These are phyloP conservation scores for Crithidia sp. DNA, from an alignment of 208 protist species.

Conservation along the genomic window DNA sequence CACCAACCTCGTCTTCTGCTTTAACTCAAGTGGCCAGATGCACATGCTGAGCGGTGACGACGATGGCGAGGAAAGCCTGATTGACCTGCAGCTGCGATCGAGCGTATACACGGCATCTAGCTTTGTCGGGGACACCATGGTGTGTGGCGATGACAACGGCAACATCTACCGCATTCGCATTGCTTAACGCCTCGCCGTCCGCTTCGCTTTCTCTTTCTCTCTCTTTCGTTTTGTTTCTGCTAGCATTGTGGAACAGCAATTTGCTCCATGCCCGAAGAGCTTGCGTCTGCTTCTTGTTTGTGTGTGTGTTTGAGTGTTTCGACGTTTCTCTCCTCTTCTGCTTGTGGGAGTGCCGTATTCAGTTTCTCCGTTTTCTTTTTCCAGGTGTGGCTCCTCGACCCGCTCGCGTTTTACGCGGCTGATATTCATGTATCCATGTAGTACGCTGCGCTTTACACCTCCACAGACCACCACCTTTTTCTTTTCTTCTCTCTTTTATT, in stretches of 20 bases:
- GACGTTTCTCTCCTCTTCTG: too few relatives aligned
- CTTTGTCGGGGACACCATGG: constrained; percentile 37
- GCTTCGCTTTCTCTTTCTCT: constrained; percentile 7
- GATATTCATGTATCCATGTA: too few relatives aligned
- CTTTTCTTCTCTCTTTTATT: not conserved
- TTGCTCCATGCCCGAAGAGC: not conserved
- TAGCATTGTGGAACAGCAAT: not conserved
- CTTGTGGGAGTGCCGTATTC: too few relatives aligned
- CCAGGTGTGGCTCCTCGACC: too few relatives aligned
- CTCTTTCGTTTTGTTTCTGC: not conserved
- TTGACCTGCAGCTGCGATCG: constrained; percentile 50
- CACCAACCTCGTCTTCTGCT: constrained; percentile 45
- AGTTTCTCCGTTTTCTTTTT: too few relatives aligned
- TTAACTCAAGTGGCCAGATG: constrained; percentile 41
- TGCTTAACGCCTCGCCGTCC: constrained; percentile 11
- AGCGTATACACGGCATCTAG: constrained; percentile 43
- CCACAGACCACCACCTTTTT: too few relatives aligned
- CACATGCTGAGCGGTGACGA: constrained; percentile 42
- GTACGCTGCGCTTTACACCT: too few relatives aligned
- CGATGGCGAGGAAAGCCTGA: constrained; percentile 30
- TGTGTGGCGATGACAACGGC: constrained; percentile 67
- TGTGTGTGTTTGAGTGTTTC: too few relatives aligned
- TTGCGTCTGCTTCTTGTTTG: not conserved
- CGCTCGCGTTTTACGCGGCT: too few relatives aligned
- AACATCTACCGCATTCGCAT: constrained; percentile 62